Conservation (phyloP, 306 rosid genomes). For the Lagenaria siceraria region DNA sequence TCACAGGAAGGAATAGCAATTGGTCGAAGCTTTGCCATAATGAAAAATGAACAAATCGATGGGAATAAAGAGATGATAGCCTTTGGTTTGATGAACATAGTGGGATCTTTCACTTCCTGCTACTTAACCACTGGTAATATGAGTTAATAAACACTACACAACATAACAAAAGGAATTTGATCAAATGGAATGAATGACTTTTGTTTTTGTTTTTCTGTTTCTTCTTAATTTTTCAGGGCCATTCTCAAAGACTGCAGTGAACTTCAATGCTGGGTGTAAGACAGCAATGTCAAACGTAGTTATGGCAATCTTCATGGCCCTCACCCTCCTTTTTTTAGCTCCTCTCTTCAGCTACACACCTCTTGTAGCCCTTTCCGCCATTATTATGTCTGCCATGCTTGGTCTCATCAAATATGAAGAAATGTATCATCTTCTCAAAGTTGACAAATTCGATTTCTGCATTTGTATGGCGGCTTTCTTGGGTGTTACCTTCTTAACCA, state of each 20-base stretch:
- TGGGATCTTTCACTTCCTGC: slow-evolving; percentile 79
- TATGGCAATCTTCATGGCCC: slow-evolving; percentile 36
- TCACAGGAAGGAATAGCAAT: slow-evolving; percentile 96
- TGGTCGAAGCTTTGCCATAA: slow-evolving; percentile 73
- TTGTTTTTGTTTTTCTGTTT: not conserved
- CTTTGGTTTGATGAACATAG: slow-evolving; percentile 70
- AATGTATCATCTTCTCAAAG: slow-evolving; percentile 38
- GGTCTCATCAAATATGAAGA: slow-evolving; percentile 44
- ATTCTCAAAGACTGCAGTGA: slow-evolving; percentile 89
- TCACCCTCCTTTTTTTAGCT: slow-evolving; percentile 53
- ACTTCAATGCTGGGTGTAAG: slow-evolving; percentile 63
- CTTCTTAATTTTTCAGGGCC: slow-evolving; percentile 43
- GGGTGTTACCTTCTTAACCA: slow-evolving; percentile 47
- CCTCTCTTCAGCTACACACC: slow-evolving; percentile 80
- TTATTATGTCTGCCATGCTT: slow-evolving; percentile 76
- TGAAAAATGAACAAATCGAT: slow-evolving; percentile 59
- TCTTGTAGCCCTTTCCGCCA: slow-evolving; percentile 63
- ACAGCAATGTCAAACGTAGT: slow-evolving; percentile 57
- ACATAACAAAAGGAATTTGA: not conserved
- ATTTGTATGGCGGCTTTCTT: slow-evolving; percentile 58
- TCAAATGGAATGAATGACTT: not conserved
- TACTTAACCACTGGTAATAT: slow-evolving; percentile 77
- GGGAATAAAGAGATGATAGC: slow-evolving; percentile 93
- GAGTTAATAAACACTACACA: too few species aligned
- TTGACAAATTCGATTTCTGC: slow-evolving; percentile 72